These are phyloP conservation scores for Trichoderma guizhouense DNA, from an alignment of 2,329 filamentous ascomycete genomes.

Conservation along the genomic window DNA sequence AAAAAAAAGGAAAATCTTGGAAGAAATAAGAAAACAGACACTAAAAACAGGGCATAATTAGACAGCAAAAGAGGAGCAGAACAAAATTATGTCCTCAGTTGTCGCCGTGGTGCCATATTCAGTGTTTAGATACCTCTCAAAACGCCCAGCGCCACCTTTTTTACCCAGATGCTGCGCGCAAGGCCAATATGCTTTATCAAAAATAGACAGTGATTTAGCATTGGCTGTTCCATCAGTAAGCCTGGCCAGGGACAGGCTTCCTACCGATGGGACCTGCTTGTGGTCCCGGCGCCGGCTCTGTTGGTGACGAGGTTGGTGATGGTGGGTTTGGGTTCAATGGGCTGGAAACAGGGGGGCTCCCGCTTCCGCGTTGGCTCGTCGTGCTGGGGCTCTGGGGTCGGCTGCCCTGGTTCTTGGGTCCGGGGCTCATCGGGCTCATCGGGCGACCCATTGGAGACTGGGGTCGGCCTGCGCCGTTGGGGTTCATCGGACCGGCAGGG, in stretches of 20 bases:
- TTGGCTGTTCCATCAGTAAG: conserved; percentile 34
- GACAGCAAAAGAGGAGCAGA: conserved; percentile 22
- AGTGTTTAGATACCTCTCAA: conserved; percentile 23
- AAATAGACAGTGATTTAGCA: conserved; percentile 2
- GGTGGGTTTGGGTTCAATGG: conserved; percentile 42
- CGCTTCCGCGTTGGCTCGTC: conserved; percentile 39
- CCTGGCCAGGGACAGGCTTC: conserved; percentile 57
- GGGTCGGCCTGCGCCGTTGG: conserved; percentile 23
- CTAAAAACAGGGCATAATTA: conserved; percentile 22
- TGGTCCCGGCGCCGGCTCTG: conserved; percentile 32
- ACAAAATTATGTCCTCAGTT: conserved; percentile 22
- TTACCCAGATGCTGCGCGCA: conserved; percentile 24
- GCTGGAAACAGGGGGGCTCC: conserved; percentile 44
- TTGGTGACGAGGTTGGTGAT: conserved; percentile 19
- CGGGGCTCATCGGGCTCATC: conserved; percentile 43
- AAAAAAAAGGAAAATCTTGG: background rate
- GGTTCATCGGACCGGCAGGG: conserved; percentile 36
- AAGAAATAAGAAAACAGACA: conserved; percentile 17
- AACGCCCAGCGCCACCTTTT: conserved; percentile 29
- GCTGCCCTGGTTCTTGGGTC: conserved; percentile 35
- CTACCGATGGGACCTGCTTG: conserved; percentile 45
- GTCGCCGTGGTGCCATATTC: conserved; percentile 24
- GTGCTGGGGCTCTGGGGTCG: conserved; percentile 43
- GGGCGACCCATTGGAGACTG: conserved; percentile 36
- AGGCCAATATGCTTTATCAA: conserved; percentile 21